A percentile compares a stretch with the other conserved stretches of the same genome.
phyloP scores from a whole-genome alignment of 108 stramenopile species.

The Thalassiosira profunda region DNA sequence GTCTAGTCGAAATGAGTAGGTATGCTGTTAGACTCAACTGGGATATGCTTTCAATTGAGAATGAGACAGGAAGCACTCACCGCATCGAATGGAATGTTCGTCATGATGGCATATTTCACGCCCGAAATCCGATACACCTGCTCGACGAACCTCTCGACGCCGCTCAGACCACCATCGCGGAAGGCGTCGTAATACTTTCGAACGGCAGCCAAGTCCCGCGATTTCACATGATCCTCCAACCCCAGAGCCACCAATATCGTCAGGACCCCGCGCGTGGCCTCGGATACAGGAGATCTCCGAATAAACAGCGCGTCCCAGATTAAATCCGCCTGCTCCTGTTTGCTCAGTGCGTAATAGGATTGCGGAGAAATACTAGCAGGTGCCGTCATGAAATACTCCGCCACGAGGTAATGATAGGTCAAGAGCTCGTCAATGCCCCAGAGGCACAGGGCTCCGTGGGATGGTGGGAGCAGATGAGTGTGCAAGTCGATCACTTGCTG shows the following conservation, averaged over 20 bases:
- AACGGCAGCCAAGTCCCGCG: slow-evolving; percentile 74
- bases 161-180: slow-evolving; percentile 53
- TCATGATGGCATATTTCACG: slow-evolving; percentile 90
- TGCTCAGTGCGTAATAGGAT: slow-evolving; percentile 58
- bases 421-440: slow-evolving; percentile 93
- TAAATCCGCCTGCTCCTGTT: slow-evolving; percentile 71
- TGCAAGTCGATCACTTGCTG: slow-evolving; percentile 85
- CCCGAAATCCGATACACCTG: slow-evolving; percentile 63
- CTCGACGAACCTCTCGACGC: slow-evolving; percentile 59
- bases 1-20: no score
- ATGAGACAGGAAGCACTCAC: slow-evolving; percentile 16
- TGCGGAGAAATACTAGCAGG: slow-evolving; percentile 64
- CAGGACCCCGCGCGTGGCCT: slow-evolving; percentile 88
- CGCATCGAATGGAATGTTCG: slow-evolving; percentile 93
- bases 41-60: no score
- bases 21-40: no score
- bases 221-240: slow-evolving; percentile 41
- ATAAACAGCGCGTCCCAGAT: slow-evolving; percentile 91
- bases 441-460: slow-evolving; percentile 81
- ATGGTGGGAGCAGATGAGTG: slow-evolving; percentile 91
- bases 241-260: slow-evolving; percentile 75
- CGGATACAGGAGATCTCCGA: slow-evolving; percentile 81
- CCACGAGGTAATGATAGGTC: slow-evolving; percentile 94
- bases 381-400: slow-evolving; percentile 92
- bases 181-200: slow-evolving; percentile 58